These are phyloP conservation scores for Rhizophagus sp. DNA, from an alignment of 192 early-diverging fungal genomes.

Conservation along the genomic window DNA sequence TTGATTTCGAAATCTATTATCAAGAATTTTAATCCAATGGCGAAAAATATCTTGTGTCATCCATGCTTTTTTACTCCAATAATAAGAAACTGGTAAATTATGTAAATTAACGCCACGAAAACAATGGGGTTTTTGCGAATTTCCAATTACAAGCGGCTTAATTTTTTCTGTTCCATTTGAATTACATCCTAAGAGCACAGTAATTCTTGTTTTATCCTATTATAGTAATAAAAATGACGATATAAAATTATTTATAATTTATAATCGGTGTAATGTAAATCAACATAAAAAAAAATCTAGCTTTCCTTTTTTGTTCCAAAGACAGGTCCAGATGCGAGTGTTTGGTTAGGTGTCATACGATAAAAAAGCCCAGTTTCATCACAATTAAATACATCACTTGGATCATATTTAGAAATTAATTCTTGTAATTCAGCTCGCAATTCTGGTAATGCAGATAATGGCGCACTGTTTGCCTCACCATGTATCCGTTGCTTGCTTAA, in stretches of 20 bases:
- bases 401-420: background rate
- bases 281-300: background rate
- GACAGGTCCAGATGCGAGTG: background rate
- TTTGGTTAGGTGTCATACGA: background rate
- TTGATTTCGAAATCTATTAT: background rate
- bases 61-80: slow-evolving; percentile 9
- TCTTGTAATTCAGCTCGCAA: background rate
- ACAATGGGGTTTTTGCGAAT: too few species aligned
- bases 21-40: background rate
- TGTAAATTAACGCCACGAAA: background rate
- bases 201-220: background rate
- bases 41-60: background rate
- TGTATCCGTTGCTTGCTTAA: background rate
- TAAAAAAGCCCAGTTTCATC: slow-evolving; percentile 15
- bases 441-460: background rate
- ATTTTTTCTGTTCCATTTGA: too few species aligned
- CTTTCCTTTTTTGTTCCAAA: background rate
- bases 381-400: background rate
- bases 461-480: background rate
- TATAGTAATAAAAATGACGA: background rate
- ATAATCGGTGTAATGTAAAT: too few species aligned
- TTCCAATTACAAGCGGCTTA: too few species aligned
- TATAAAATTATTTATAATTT: too few species aligned
- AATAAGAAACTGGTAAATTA: background rate
- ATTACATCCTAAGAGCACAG: background rate